These are phyloP conservation scores for Chrysanthemum seticuspe DNA, from an alignment of 129 eudicot species.

Conservation along the genomic window DNA sequence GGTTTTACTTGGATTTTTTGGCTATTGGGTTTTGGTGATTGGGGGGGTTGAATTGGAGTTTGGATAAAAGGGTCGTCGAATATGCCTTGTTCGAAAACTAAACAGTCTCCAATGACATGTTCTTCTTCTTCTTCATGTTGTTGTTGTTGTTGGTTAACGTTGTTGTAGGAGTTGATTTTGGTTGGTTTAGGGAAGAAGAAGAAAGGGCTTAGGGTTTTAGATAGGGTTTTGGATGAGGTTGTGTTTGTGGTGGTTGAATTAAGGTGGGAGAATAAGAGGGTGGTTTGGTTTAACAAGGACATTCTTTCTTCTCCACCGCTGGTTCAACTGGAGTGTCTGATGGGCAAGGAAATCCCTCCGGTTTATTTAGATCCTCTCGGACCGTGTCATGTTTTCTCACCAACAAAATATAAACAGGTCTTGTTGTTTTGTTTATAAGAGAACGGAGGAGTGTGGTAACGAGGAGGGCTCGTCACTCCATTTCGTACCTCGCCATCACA, in stretches of 20 bases:
- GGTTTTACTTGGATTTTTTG: constrained; percentile 23
- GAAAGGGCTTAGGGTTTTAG: constrained; percentile 13
- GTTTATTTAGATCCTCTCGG: too few species aligned
- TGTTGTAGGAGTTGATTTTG: not conserved
- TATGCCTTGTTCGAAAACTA: constrained; percentile 84
- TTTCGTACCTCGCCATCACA: too few species aligned
- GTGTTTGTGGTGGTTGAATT: not conserved
- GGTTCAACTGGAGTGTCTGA: too few species aligned
- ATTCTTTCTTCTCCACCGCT: too few species aligned
- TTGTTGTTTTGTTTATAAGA: too few species aligned
- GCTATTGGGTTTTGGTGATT: too few species aligned
- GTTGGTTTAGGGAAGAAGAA: constrained; percentile 26
- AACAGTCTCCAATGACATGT: constrained; percentile 76
- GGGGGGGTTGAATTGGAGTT: not conserved
- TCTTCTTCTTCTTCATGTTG: constrained; percentile 42
- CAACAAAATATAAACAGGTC: too few species aligned
- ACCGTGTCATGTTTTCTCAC: too few species aligned
- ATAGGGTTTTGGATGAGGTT: constrained; percentile 9
- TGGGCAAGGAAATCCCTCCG: too few species aligned
- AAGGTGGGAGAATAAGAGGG: constrained; percentile 6
- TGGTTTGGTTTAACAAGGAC: not conserved
- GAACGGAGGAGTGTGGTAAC: too few species aligned
- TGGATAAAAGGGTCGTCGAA: constrained; percentile 74
- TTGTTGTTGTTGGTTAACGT: constrained; percentile 23
- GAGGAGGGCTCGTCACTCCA: too few species aligned